Percentiles rank a stretch among this genome's conserved stretches.
Evolutionary conservation across 345 rosid species (phyloP).

Genomic region (Arabis alpina): DNA sequence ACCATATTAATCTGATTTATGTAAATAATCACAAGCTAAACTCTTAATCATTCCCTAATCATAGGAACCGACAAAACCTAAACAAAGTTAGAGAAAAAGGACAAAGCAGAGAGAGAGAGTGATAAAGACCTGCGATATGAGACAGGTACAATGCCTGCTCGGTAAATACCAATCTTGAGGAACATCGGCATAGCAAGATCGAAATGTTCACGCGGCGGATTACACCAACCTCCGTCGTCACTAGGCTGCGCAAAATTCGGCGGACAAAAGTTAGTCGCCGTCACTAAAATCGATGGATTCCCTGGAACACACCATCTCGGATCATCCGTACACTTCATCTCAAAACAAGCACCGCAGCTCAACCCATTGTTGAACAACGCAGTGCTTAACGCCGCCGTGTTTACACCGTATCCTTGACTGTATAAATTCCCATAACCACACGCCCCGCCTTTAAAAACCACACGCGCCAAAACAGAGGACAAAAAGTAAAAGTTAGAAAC

Average conservation of each 20-base stretch:
- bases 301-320: conserved; percentile 89
- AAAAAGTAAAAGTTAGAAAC: background rate
- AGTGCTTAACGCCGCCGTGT: conserved; percentile 96
- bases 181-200: conserved; percentile 99
- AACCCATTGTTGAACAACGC: conserved; percentile 89
- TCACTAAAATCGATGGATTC: conserved; percentile 72
- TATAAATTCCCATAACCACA: conserved; percentile 96
- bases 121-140: conserved; percentile 63
- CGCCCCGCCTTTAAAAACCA: conserved; percentile 67
- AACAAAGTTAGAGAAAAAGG: background rate
- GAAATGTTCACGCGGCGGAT: conserved; percentile 97
- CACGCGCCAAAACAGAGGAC: conserved; percentile 11
- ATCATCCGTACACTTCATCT: conserved; percentile 73
- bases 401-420: conserved; percentile 94
- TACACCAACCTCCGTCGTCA: conserved; percentile 99
- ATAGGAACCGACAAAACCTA: conserved; percentile 2
- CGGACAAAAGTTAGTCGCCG: conserved; percentile 96
- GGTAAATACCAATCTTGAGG: conserved; percentile 86
- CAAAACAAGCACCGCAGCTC: conserved; percentile 95
- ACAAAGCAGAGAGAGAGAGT: background rate
- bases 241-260: conserved; percentile 84
- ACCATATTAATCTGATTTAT: background rate
- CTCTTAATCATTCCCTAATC: conserved; percentile 2
- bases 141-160: conserved; percentile 97
- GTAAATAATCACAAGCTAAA: background rate